Base-by-base conservation (phyloP, 2,329 filamentous ascomycete species). In the Parastagonospora nodorum region DNA sequence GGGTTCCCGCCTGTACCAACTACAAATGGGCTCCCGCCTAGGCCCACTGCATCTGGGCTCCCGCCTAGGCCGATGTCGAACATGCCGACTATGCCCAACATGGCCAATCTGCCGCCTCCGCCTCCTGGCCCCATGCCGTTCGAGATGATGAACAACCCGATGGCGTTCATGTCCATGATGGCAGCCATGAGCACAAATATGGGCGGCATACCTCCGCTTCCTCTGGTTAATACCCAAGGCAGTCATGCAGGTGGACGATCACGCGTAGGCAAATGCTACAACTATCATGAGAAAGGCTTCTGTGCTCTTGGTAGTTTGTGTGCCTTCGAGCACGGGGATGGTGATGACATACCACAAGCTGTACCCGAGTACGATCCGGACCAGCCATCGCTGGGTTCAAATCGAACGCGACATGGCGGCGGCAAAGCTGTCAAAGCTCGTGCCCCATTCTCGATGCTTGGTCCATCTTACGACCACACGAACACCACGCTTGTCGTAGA, bases 401-500 rank as follows among this genome's bases (percentile, higher is more conserved):
- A 4, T 50, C 45, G 76, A 55, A 69, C 72, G 8, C 42, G 38
- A 8, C 40, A 29, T 36, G 48, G 29, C 4, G 16, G 14, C 24
- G 42, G 11, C 12, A 57, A 42, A 32, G 58, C 76, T 72, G 45
- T 55, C 40, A 61, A 52, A 37, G 16, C 36, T 36, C 68, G 67
- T 24, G 81, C 87, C 3, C 75, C 84, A 0, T 86, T 90, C 63
- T 89, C 89, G 0, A 79, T 82, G 0, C 80, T 84, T 16, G 86
- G 87, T 0, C 84, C 86, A 0, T 81, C 85, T 24, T 71, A 78
- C 42, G 88, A 92, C 67, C 80, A 75, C 47, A 80, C 79, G 0
- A 87, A 86, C 60, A 87, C 83, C 7, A 84, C 85, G 0, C 82
- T 94, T 15, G 88, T 92, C 2, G 81, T 94, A 2, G 88, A 92